phyloP scores from a whole-genome alignment of 176 grass and related monocot species.

The Secale cereale region DNA sequence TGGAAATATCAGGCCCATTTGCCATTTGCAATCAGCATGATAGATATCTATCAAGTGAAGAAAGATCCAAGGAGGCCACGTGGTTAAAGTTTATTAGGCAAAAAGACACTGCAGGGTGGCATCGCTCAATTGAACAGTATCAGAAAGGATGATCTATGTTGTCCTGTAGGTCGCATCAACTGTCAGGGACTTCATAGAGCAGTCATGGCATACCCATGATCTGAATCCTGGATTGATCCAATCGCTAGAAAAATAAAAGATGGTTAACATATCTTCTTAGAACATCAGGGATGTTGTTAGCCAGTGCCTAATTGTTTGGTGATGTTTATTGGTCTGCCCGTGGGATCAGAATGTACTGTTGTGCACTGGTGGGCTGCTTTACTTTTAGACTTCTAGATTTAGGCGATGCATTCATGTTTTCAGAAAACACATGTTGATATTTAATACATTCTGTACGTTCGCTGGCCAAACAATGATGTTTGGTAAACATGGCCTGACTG shows the following conservation, averaged over 20 bases:
- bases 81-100: conserved; percentile 12
- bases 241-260: neutral
- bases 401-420: neutral
- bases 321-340: neutral
- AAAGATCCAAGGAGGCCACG: neutral
- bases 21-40: neutral
- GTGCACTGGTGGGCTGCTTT: neutral
- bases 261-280: neutral
- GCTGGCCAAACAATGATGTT: neutral
- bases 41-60: neutral
- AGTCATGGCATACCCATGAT: neutral
- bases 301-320: neutral
- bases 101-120: neutral
- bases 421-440: neutral
- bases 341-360: neutral
- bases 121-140: neutral
- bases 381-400: conserved; percentile 1
- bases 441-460: neutral
- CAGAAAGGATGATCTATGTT: neutral
- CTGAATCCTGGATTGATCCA: neutral
- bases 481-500: neutral
- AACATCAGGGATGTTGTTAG: neutral
- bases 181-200: neutral
- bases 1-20: conserved; percentile 13
- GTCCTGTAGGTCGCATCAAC: neutral